phyloP scores from a whole-genome alignment of 2,329 filamentous ascomycete genomes.

The Apiospora kogelbergensis region DNA sequence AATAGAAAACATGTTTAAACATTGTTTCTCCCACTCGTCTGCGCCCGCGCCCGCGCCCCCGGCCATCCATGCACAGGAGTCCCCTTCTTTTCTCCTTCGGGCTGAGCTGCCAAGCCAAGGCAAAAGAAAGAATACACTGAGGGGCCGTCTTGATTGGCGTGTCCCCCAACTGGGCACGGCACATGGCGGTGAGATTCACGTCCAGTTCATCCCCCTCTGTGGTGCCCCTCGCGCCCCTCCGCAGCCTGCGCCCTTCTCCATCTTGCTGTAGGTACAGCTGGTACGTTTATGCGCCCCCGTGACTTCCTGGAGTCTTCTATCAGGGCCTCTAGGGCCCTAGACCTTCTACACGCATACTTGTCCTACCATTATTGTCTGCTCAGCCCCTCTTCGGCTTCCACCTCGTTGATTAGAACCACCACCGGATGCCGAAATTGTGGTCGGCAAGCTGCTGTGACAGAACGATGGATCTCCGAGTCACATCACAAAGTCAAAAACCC shows the following conservation, averaged over 20 bases:
- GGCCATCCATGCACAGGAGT: background rate
- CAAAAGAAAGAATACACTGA: background rate
- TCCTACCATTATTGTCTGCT: background rate
- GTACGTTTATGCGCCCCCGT: background rate
- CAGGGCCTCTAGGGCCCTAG: background rate
- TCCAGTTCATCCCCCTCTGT: background rate
- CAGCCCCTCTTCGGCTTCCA: slow-evolving; percentile 1
- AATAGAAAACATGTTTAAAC: slow-evolving; percentile 9
- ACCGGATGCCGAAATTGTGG: slow-evolving; percentile 4
- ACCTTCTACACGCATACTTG: background rate
- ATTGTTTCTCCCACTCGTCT: background rate
- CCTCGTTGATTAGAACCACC: background rate
- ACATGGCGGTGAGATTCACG: slow-evolving; percentile 1
- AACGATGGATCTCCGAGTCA: slow-evolving; percentile 1
- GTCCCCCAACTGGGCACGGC: background rate
- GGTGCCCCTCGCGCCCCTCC: background rate
- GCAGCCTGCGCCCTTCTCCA: background rate
- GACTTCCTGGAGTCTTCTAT: background rate
- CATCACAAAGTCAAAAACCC: background rate
- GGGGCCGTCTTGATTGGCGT: background rate
- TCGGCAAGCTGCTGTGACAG: background rate
- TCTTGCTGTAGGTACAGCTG: background rate
- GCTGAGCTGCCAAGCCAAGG: background rate
- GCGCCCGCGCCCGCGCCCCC: background rate
- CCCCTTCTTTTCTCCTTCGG: background rate